Percentiles rank a stretch among this genome's conserved stretches.
Conservation (phyloP, 2,329 filamentous ascomycete species). For the Colletotrichum tanaceti region DNA sequence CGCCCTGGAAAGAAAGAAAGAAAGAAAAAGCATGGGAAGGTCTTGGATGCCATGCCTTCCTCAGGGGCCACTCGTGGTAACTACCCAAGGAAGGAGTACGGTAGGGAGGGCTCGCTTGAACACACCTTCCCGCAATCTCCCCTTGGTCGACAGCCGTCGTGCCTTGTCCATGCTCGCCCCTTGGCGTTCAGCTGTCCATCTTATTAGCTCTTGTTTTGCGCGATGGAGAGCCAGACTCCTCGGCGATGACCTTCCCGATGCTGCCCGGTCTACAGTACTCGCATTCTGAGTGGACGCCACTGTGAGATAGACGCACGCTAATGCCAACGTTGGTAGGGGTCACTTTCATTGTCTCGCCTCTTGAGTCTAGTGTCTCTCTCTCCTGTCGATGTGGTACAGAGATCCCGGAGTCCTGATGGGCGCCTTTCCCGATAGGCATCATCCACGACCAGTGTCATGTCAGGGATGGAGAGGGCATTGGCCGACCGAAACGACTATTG, state of each 20-base stretch:
- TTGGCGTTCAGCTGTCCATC: not conserved
- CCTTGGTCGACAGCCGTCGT: constrained; percentile 16
- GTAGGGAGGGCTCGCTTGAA: not conserved
- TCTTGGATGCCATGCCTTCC: constrained; percentile 15
- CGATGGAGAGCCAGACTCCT: constrained; percentile 1
- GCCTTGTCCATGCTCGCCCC: constrained; percentile 12
- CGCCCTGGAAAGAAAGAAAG: constrained; percentile 7
- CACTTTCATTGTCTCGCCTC: constrained; percentile 4
- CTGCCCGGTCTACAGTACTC: not conserved
- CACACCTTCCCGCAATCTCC: constrained; percentile 16
- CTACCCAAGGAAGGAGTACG: not conserved
- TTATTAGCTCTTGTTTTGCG: constrained; percentile 1
- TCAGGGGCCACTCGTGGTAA: not conserved
- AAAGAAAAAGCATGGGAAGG: constrained; percentile 11
- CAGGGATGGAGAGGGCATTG: not conserved
- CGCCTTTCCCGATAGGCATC: constrained; percentile 5
- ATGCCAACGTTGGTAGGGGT: constrained; percentile 24
- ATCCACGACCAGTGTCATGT: not conserved
- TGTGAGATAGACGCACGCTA: constrained; percentile 3
- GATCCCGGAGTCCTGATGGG: not conserved
- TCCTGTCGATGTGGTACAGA: not conserved
- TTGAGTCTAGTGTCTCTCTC: not conserved
- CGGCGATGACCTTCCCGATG: constrained; percentile 6
- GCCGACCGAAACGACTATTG: not conserved
- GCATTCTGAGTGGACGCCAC: constrained; percentile 36